Conservation (phyloP, 1,284 basidiomycete genomes). For the Coriolopsis trogii region DNA sequence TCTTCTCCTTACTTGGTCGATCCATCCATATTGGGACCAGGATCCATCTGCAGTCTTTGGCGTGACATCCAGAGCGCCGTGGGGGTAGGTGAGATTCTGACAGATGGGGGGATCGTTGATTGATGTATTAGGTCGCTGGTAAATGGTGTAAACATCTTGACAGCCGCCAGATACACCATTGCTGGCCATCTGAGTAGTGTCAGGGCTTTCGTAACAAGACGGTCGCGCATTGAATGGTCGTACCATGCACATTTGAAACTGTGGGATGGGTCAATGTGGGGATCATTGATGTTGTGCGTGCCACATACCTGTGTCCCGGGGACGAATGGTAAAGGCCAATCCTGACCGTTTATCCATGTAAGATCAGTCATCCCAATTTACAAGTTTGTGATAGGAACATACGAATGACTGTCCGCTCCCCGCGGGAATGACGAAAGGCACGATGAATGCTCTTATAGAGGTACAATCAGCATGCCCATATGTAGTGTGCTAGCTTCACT, state of each 20-base stretch:
- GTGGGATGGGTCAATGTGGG: background rate
- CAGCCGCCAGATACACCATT: slow-evolving; percentile 63
- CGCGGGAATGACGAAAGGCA: slow-evolving; percentile 55
- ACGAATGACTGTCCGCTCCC: slow-evolving; percentile 52
- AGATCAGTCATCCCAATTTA: background rate
- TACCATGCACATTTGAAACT: slow-evolving; percentile 73
- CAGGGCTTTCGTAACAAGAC: background rate
- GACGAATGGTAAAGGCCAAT: slow-evolving; percentile 59
- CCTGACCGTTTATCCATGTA: slow-evolving; percentile 35
- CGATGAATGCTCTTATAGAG: slow-evolving; percentile 46
- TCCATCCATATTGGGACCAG: slow-evolving; percentile 61
- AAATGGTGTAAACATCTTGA: slow-evolving; percentile 56
- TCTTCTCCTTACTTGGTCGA: slow-evolving; percentile 52
- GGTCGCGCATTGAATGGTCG: slow-evolving; percentile 4
- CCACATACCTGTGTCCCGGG: slow-evolving; percentile 53
- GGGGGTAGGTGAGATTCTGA: slow-evolving; percentile 50
- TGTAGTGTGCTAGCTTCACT: slow-evolving; percentile 25
- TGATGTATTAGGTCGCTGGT: slow-evolving; percentile 39
- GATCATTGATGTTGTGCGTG: background rate
- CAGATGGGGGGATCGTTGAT: slow-evolving; percentile 40
- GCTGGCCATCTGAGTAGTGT: slow-evolving; percentile 46
- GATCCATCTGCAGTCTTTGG: slow-evolving; percentile 49
- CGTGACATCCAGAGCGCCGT: slow-evolving; percentile 45
- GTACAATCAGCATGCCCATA: slow-evolving; percentile 2
- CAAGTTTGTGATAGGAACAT: slow-evolving; percentile 27